A percentile compares a stretch with the other conserved stretches of the same genome.
Conservation (phyloP, 176 grass and related monocot species). For the Avena insularis region DNA sequence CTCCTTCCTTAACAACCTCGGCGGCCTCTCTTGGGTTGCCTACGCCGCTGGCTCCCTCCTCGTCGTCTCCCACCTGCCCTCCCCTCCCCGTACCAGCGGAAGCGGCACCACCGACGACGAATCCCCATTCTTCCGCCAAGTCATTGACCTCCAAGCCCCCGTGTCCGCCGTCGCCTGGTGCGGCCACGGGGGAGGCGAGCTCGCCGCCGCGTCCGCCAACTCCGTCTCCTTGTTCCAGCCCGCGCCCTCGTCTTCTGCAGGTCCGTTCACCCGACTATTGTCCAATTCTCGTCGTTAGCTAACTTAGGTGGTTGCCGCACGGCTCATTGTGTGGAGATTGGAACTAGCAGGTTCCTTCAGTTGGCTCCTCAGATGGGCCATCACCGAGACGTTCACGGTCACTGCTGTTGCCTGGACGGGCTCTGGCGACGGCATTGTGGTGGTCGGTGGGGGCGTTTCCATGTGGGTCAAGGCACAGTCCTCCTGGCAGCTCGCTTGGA, state of each 20-base stretch:
- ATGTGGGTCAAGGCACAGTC: conserved; percentile 62
- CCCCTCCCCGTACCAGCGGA: conserved; percentile 35
- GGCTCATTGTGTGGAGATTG: conserved; percentile 32
- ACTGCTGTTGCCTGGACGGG: conserved; percentile 62
- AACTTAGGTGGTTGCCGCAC: conserved; percentile 35
- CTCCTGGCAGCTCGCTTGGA: conserved; percentile 85
- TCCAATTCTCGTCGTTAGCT: conserved; percentile 30
- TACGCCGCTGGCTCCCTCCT: conserved; percentile 77
- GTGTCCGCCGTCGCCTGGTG: conserved; percentile 82
- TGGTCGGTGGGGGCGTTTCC: conserved; percentile 65
- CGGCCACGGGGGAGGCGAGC: conserved; percentile 53
- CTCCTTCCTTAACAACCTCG: conserved; percentile 80
- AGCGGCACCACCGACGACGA: not conserved
- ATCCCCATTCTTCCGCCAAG: conserved; percentile 77
- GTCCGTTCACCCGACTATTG: conserved; percentile 32
- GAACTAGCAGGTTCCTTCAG: conserved; percentile 65
- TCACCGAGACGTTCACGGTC: conserved; percentile 61
- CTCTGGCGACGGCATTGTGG: conserved; percentile 70
- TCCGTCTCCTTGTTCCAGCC: conserved; percentile 67
- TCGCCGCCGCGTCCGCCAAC: conserved; percentile 58
- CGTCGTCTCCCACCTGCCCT: conserved; percentile 72
- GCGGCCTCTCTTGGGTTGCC: conserved; percentile 76
- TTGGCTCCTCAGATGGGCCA: conserved; percentile 69
- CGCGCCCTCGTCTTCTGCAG: conserved; percentile 47
- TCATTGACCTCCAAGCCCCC: conserved; percentile 62